These are phyloP conservation scores for Leishmania major DNA, from an alignment of 208 protist species.

Conservation along the genomic window DNA sequence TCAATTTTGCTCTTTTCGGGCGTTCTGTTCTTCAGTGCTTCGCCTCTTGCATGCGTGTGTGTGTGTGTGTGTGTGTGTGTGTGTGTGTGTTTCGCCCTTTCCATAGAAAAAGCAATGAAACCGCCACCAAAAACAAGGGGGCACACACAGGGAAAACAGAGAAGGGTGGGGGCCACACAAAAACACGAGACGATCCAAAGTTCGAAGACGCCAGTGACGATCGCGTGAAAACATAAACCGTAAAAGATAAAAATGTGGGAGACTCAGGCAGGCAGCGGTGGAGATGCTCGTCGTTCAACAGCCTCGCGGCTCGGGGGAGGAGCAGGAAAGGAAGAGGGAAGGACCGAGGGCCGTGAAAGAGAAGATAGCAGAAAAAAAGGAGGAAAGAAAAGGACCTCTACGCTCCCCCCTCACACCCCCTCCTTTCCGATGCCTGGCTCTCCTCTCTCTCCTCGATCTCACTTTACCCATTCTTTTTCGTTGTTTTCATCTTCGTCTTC, in stretches of 20 bases:
- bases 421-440: no score
- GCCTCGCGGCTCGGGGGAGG: background rate
- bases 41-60: background rate
- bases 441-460: no score
- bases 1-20: no score
- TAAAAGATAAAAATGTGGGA: background rate
- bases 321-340: background rate
- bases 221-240: no score
- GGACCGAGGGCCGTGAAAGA: background rate
- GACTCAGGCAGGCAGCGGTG: background rate
- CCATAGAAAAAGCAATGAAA: background rate
- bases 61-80: background rate
- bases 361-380: background rate
- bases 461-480: no score
- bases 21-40: background rate
- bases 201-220: background rate
- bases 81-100: background rate
- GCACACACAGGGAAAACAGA: background rate
- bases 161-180: background rate
- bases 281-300: background rate
- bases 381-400: background rate
- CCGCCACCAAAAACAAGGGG: background rate
- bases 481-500: no score
- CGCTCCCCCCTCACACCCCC: background rate
- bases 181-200: background rate